Base-by-base conservation (phyloP, 345 rosid species). In the Syzygium oleosum region DNA sequence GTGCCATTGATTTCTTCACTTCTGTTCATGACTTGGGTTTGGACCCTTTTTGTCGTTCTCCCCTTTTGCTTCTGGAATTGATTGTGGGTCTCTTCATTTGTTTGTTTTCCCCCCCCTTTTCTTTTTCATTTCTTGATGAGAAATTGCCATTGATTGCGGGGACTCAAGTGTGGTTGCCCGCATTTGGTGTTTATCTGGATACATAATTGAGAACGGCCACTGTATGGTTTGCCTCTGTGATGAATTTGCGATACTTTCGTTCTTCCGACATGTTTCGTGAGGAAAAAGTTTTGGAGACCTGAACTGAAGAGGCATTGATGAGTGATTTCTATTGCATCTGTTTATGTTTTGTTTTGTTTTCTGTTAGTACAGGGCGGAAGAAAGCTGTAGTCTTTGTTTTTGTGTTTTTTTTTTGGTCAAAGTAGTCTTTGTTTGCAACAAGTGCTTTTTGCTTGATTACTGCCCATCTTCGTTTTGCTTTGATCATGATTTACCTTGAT, bases 271-370 rank as follows among this genome's bases (percentile, higher is more conserved):
- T 85, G 0, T 61, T 31, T 23, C 68, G 59, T 88, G 86, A 55
- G 86, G 89, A 85, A 65, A 87, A 61, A 6, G 3, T 51, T 34
- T 61, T 85, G 87, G 89, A 88, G 89, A 85, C 87, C 89, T 88
- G 87, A 87, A 87, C 89, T 87, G 89, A 87, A 23, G 86, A 61
- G 89, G 59, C 84, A 23, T 19, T 9, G 12, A 15, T 54, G 21
- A 43, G 46, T 12, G 52, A 21, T 87, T 14, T 46, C 23, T 56
- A 54, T 55, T 56, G 19, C 34, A 27, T 55, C 65, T 52, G 3
- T 83, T 14, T 9, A 19, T 27, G 52, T 58, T 52, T 43, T 21
- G 31, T 54, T 87, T 87, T 46, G 15, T 15, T 51, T 79, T 87
- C 55, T 34, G 46, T 22, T 34, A 34, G 25, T 19, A 9, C 7